phyloP scores from a whole-genome alignment of 2,329 filamentous ascomycete species.

The Aspergillus fischeri region DNA sequence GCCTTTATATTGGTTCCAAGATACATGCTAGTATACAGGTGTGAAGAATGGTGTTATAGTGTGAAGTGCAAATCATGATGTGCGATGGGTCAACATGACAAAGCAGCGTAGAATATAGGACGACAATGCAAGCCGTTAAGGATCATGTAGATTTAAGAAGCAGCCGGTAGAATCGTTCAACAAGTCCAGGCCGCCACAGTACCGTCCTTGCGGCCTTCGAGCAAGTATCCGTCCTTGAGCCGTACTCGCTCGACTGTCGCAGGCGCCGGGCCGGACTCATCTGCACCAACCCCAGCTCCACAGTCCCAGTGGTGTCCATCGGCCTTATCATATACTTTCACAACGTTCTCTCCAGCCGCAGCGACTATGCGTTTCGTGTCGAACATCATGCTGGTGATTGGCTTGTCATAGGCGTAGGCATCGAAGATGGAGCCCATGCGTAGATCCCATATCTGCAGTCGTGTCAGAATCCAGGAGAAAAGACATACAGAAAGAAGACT shows the following conservation, averaged over 20 bases:
- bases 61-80: background rate
- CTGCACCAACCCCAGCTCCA: conserved; percentile 68
- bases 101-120: background rate
- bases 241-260: conserved; percentile 78
- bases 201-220: conserved; percentile 85
- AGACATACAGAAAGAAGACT: conserved; percentile 36
- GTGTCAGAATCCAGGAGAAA: background rate
- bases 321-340: conserved; percentile 97
- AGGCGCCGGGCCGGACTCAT: conserved; percentile 61
- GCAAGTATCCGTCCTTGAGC: conserved; percentile 88
- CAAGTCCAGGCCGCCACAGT: conserved; percentile 89
- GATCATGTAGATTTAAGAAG: background rate
- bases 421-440: conserved; percentile 93
- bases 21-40: background rate
- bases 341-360: conserved; percentile 86
- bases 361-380: conserved; percentile 83
- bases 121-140: background rate
- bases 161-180: conserved; percentile 27
- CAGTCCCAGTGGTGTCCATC: conserved; percentile 97
- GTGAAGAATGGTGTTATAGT: background rate
- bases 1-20: conserved; percentile 1
- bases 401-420: conserved; percentile 89
- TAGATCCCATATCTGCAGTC: conserved; percentile 88
- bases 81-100: background rate
- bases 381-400: conserved; percentile 96